A percentile compares a stretch with the other conserved stretches of the same genome.
Evolutionary conservation across 495 filamentous ascomycete genomes (phyloP).

Genomic region (Penicillium canescens): DNA sequence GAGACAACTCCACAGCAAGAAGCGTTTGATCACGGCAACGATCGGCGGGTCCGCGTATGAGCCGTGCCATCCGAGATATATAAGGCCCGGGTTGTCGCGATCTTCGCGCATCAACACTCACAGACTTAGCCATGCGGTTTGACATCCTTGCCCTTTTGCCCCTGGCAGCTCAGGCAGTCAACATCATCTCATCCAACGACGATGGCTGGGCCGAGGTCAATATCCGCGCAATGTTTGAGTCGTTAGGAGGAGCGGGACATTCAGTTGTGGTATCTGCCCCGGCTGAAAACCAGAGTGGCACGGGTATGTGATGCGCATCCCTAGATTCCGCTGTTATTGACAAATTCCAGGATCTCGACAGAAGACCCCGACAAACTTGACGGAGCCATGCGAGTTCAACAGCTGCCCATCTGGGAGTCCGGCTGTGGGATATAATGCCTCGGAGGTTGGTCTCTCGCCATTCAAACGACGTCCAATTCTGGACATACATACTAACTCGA

Average conservation of each 20-base stretch:
- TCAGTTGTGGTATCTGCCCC: conserved; percentile 62
- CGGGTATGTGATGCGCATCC: conserved; percentile 38
- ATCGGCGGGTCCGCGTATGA: neutral
- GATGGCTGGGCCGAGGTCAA: conserved; percentile 74
- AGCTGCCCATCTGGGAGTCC: conserved; percentile 58
- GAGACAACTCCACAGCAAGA: neutral
- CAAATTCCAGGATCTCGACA: conserved; percentile 50
- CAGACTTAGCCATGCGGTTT: conserved; percentile 11
- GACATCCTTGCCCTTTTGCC: neutral
- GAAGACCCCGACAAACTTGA: conserved; percentile 42
- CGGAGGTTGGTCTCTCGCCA: conserved; percentile 22
- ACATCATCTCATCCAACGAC: conserved; percentile 67
- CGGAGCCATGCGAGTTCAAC: conserved; percentile 54
- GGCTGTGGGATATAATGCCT: conserved; percentile 54
- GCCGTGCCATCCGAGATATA: neutral
- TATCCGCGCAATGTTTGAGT: conserved; percentile 54
- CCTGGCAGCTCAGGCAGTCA: conserved; percentile 36
- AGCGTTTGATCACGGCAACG: neutral
- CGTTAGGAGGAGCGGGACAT: conserved; percentile 53
- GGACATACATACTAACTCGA: neutral
- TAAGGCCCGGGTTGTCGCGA: neutral
- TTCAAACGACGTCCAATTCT: no score
- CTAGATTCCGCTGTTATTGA: neutral
- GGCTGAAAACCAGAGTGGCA: conserved; percentile 64
- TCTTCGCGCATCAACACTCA: neutral